Evolutionary conservation across 2,329 filamentous ascomycete genomes (phyloP), one percentile per base, ranked within the genome.

Genomic region (Fusarium marasasianum): DNA sequence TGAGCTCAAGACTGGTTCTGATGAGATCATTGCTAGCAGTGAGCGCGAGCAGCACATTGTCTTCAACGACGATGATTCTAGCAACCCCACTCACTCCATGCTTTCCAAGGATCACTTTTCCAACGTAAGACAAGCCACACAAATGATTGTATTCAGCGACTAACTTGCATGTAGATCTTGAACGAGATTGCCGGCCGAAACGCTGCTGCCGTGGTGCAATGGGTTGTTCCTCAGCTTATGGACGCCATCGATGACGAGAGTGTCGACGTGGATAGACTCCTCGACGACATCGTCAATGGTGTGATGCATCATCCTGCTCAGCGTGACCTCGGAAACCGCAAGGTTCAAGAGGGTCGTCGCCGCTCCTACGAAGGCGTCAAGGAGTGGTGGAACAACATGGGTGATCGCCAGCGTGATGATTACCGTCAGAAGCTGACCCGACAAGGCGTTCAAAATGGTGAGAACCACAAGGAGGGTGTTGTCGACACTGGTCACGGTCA

Each of bases 101-200:
- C 86, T 98, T 59, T 95, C 94, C 67, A 98, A 98, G 85, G 95
- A 98, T 79, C 95, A 98, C 83, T 98, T 98, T 82, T 93, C 92
- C 73, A 97, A 97, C 79, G 87, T 92, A 81, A 83, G 87, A 77
- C 29, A 10, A 29, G 45, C 17, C 17, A 13, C 24, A 10, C 26
- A 44, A 33, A 24, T 44, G 12, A 41, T 29, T 44, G 3, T 29
- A 12, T n/a, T 15, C 4, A 14, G 15, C 35, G 10, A 48, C 58
- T 67, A 31, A 76, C 66, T 33, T 17, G 12, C 5, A 9, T 26
- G 8, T 68, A 89, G 86, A 86, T 95, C 38, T 88, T 98, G 68
- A 98, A 98, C 81, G 95, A 98, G 80, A 89, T 95, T 48, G 95
- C 94, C 51, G 95, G 95, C 63, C 92, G 92, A 78, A 90, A 95